These are phyloP conservation scores for Stenocarpella maydis DNA, from an alignment of 2,329 filamentous ascomycete genomes.

Conservation along the genomic window DNA sequence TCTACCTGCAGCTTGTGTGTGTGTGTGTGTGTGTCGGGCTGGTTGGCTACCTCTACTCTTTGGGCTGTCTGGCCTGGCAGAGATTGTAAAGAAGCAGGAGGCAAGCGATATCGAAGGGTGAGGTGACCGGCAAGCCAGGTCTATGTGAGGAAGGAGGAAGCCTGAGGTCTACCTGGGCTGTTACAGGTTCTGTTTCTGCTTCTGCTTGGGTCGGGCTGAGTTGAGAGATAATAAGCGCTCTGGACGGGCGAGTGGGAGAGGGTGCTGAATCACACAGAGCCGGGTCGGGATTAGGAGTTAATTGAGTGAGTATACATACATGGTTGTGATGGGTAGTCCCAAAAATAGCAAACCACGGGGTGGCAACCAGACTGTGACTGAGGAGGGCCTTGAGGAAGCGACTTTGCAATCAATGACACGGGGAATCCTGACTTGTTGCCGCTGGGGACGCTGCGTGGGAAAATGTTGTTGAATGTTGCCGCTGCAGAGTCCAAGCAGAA, in stretches of 20 bases:
- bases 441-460: not conserved
- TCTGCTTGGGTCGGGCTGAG: constrained; percentile 9
- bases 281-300: constrained; percentile 23
- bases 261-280: constrained; percentile 2
- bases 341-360: constrained; percentile 16
- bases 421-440: not conserved
- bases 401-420: constrained; percentile 3
- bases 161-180: constrained; percentile 21
- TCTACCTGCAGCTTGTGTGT: constrained; percentile 11
- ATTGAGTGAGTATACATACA: constrained; percentile 10
- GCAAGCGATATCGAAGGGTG: constrained; percentile 8
- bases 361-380: constrained; percentile 16
- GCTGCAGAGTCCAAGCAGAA: constrained; percentile 17
- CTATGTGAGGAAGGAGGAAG: constrained; percentile 1
- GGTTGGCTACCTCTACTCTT: not conserved
- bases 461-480: constrained; percentile 1
- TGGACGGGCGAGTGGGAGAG: constrained; percentile 6
- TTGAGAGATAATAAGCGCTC: constrained; percentile 16
- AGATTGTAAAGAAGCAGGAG: constrained; percentile 12
- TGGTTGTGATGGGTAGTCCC: constrained; percentile 6
- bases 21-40: not conserved
- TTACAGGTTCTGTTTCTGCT: constrained; percentile 22
- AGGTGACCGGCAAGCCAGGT: constrained; percentile 2
- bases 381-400: not conserved
- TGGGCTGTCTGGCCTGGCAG: not conserved